Evolutionary conservation across 768 basidiomycete genomes (phyloP).

Genomic region (Exsudoporus frostii): DNA sequence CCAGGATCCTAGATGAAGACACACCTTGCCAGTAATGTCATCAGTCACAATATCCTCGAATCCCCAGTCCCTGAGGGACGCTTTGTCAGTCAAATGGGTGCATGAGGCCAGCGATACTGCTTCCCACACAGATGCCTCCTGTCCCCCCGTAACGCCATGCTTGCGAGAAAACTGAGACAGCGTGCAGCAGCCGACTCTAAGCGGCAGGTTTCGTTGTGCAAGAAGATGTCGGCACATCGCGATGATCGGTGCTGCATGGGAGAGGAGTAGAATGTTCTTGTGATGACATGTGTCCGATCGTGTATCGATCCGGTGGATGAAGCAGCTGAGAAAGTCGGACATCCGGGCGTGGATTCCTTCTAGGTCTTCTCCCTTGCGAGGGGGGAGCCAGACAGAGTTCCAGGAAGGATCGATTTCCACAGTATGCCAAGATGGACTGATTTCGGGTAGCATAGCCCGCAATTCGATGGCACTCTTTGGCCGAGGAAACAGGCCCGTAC

Average conservation of each 20-base stretch:
- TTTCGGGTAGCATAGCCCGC: conserved; percentile 49
- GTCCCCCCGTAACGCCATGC: conserved; percentile 20
- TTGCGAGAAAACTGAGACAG: conserved; percentile 52
- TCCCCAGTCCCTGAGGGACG: conserved; percentile 72
- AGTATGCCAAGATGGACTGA: conserved; percentile 62
- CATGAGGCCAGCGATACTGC: conserved; percentile 50
- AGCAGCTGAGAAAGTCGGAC: conserved; percentile 46
- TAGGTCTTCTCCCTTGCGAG: conserved; percentile 71
- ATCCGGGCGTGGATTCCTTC: conserved; percentile 59
- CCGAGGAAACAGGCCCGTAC: conserved; percentile 74
- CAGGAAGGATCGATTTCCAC: conserved; percentile 63
- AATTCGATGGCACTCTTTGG: conserved; percentile 57
- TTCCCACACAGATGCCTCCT: conserved; percentile 45
- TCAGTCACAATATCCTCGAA: conserved; percentile 65
- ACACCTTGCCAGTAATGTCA: conserved; percentile 53
- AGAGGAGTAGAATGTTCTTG: conserved; percentile 56
- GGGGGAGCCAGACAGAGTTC: conserved; percentile 63
- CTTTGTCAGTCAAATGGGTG: conserved; percentile 51
- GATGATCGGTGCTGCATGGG: conserved; percentile 75
- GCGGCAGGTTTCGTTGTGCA: conserved; percentile 46
- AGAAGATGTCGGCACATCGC: conserved; percentile 58
- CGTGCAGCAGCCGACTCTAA: conserved; percentile 76
- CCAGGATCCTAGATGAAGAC: conserved; percentile 12
- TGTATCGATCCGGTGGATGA: conserved; percentile 51
- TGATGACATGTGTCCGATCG: conserved; percentile 41